phyloP scores from a whole-genome alignment of 2,329 filamentous ascomycete genomes.

The Aspergillus oerlinghausenensis region DNA sequence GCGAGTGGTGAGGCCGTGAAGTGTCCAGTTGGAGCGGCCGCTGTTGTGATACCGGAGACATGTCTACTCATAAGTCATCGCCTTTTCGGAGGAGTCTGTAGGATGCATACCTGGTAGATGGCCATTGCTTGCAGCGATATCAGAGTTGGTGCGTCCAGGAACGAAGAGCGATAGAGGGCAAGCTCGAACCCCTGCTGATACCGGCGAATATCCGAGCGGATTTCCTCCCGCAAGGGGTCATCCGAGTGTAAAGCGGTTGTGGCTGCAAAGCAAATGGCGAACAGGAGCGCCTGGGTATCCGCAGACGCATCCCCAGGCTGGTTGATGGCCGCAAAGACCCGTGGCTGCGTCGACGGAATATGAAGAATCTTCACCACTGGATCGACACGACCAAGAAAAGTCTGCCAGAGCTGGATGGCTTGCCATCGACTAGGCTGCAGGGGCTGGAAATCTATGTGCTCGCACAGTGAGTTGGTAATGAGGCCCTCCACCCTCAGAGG shows the following conservation, averaged over 20 bases:
- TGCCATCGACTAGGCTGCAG: slow-evolving; percentile 21
- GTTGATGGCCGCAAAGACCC: slow-evolving; percentile 26
- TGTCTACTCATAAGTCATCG: slow-evolving; percentile 6
- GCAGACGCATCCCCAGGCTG: slow-evolving; percentile 12
- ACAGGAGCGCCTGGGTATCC: slow-evolving; percentile 23
- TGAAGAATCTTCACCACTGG: slow-evolving; percentile 27
- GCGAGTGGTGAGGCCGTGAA: slow-evolving; percentile 49
- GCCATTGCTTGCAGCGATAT: slow-evolving; percentile 28
- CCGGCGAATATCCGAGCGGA: slow-evolving; percentile 10
- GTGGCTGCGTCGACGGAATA: slow-evolving; percentile 22
- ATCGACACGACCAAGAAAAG: slow-evolving; percentile 24
- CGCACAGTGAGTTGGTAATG: slow-evolving; percentile 15
- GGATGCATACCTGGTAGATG: slow-evolving; percentile 34
- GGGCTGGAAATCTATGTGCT: slow-evolving; percentile 8
- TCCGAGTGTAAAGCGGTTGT: slow-evolving; percentile 17
- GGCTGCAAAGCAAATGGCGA: slow-evolving; percentile 25
- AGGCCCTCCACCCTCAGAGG: slow-evolving; percentile 19
- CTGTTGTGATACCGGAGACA: slow-evolving; percentile 19
- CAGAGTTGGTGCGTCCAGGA: slow-evolving; percentile 39
- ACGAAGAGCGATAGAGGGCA: slow-evolving; percentile 36
- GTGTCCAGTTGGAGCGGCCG: slow-evolving; percentile 39
- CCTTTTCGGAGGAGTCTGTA: too few relatives aligned
- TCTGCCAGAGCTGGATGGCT: slow-evolving; percentile 26
- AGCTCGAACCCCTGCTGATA: slow-evolving; percentile 34
- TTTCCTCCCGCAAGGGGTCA: slow-evolving; percentile 11